Conservation (phyloP, 345 rosid genomes). For the Dimocarpus longan region DNA sequence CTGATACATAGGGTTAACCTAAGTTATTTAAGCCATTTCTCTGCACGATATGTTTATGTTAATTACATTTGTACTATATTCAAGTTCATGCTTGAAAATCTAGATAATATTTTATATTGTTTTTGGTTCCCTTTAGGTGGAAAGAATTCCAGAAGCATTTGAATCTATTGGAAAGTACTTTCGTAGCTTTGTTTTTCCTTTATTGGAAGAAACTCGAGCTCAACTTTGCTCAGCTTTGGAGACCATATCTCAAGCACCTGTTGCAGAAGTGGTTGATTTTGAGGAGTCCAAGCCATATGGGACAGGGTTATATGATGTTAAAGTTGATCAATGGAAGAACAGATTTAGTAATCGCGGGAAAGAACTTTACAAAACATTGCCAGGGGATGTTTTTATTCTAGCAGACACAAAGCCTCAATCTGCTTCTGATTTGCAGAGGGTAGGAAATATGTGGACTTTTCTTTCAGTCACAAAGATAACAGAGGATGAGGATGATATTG, state of each 20-base stretch:
- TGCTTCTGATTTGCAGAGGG: constrained; percentile 36
- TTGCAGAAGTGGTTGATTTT: constrained; percentile 24
- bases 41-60: background rate
- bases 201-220: constrained; percentile 52
- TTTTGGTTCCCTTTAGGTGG: constrained; percentile 28
- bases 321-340: constrained; percentile 40
- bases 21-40: background rate
- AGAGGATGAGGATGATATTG: background rate
- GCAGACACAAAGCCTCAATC: constrained; percentile 37
- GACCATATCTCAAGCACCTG: constrained; percentile 35
- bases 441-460: constrained; percentile 31
- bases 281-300: background rate
- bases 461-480: constrained; percentile 21
- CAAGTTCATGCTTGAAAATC: background rate
- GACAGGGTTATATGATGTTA: constrained; percentile 20
- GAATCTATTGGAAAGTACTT: constrained; percentile 30
- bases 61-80: background rate
- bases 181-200: constrained; percentile 30
- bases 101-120: background rate
- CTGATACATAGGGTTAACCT: no score
- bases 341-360: constrained; percentile 18
- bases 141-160: constrained; percentile 37
- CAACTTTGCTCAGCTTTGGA: constrained; percentile 35
- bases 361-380: constrained; percentile 41
- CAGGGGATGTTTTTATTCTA: constrained; percentile 41